Evolutionary conservation across 1,284 basidiomycete genomes (phyloP), one percentile per base, ranked within the genome.

Genomic region (Butyriboletus regius): DNA sequence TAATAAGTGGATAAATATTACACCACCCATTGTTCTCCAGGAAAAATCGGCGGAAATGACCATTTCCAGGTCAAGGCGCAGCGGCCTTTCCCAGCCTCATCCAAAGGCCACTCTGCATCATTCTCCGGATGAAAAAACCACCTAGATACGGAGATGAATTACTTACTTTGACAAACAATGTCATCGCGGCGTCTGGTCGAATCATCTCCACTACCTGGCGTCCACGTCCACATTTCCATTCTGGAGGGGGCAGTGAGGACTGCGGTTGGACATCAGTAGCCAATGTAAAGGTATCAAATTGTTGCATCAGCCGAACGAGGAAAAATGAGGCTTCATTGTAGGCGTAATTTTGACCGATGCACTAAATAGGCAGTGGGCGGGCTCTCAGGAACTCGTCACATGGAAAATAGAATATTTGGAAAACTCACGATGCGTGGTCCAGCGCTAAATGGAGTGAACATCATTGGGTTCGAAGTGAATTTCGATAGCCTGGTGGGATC

Each of bases 321-420:
- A 85, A 80, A 60, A 78, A 87, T 3, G 81, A 79, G 39, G 81
- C 78, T 62, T 88, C 80, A 60, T 85, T 85, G 54, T 80, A 81
- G 4, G 84, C 84, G 54, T 84, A 85, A 56, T 84, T 81, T 61
- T 85, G 82, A 7, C 84, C 85, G 15, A 87, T 66, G 58, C 84
- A 86, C 83, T 85, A 32, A 57, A 56, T 28, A 36, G 50, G 50
- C 29, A 42, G 31, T 59, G 53, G 50, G 55, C 47, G 58, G 36
- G 31, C 29, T 51, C 49, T 51, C 45, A 56, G 43, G 18, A 37
- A 43, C 13, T 31, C 26, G 34, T 60, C 50, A 55, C 52, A 17
- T 45, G 34, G 42, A 24, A 29, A 15, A 36, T 38, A n/a, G 22
- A 34, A 4, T 28, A 22, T 17, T 35, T 18, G 26, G 28, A 36